Evolutionary conservation across 1,284 basidiomycete species (phyloP).

Genomic region (Exobasidium cylindrosporum): DNA sequence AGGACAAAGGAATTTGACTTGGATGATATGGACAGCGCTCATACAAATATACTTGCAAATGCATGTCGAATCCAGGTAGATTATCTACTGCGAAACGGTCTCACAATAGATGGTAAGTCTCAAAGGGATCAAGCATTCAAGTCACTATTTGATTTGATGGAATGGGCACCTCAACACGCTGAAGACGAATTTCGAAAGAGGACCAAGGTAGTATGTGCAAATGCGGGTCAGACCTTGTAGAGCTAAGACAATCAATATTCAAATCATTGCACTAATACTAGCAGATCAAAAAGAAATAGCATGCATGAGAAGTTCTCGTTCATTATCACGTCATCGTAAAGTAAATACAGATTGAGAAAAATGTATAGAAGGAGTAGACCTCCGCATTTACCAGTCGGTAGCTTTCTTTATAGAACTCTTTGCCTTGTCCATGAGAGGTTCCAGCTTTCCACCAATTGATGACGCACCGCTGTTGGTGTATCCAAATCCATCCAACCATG

Average conservation of each 20-base stretch:
- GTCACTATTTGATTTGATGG: neutral
- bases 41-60: neutral
- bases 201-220: neutral
- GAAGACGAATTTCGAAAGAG: neutral
- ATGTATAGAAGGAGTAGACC: neutral
- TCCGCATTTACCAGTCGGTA: slow-evolving; percentile 38
- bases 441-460: slow-evolving; percentile 18
- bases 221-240: neutral
- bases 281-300: too few species aligned
- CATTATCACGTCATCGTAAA: too few species aligned
- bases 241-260: neutral
- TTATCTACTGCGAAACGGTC: neutral
- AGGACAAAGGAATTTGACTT: too few species aligned
- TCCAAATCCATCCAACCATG: slow-evolving; percentile 49
- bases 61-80: neutral
- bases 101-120: neutral
- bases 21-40: too few species aligned
- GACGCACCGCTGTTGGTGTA: slow-evolving; percentile 21
- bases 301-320: too few species aligned
- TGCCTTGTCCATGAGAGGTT: slow-evolving; percentile 25
- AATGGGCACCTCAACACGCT: neutral
- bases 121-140: neutral
- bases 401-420: slow-evolving; percentile 28
- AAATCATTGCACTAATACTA: too few species aligned
- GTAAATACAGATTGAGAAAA: too few species aligned